Evolutionary conservation across 2,329 filamentous ascomycete species (phyloP).

Genomic region (Ceratocystis eucalypticola): DNA sequence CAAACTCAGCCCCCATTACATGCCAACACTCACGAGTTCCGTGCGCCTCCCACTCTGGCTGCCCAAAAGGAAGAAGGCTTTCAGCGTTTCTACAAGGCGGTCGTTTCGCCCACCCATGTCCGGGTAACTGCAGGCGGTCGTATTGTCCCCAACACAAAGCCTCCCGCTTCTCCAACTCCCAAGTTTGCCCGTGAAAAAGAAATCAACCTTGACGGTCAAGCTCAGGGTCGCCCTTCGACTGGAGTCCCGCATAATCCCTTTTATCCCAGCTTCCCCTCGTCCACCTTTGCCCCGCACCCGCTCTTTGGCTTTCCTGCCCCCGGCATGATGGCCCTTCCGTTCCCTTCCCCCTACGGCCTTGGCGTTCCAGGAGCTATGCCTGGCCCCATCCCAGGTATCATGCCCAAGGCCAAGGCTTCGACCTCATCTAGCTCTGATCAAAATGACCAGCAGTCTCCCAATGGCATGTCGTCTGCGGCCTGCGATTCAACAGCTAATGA

Average conservation of each 20-base stretch:
- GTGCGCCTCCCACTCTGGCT: constrained; percentile 38
- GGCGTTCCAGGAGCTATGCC: constrained; percentile 6
- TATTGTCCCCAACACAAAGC: constrained; percentile 51
- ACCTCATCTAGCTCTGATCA: background rate
- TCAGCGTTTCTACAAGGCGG: constrained; percentile 52
- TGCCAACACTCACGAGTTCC: constrained; percentile 32
- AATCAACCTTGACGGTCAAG: constrained; percentile 3
- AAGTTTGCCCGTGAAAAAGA: constrained; percentile 26
- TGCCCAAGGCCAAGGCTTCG: constrained; percentile 6
- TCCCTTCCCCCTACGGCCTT: constrained; percentile 9
- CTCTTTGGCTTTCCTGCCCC: constrained; percentile 25
- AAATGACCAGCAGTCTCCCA: background rate
- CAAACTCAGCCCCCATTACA: constrained; percentile 15
- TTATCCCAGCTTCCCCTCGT: constrained; percentile 23
- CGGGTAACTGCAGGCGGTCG: constrained; percentile 53
- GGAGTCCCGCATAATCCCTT: constrained; percentile 25
- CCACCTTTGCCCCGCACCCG: constrained; percentile 25
- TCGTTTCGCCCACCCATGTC: constrained; percentile 53
- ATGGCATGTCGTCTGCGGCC: background rate
- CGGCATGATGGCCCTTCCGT: constrained; percentile 23
- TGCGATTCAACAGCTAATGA: constrained; percentile 5
- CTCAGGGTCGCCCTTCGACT: constrained; percentile 7
- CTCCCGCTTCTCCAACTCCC: constrained; percentile 37
- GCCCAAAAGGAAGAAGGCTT: constrained; percentile 53
- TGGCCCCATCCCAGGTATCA: constrained; percentile 6